A percentile compares a stretch with the other conserved stretches of the same genome.
Evolutionary conservation across 140 eudicot species (phyloP).

Genomic region (Flaveria floridana): DNA sequence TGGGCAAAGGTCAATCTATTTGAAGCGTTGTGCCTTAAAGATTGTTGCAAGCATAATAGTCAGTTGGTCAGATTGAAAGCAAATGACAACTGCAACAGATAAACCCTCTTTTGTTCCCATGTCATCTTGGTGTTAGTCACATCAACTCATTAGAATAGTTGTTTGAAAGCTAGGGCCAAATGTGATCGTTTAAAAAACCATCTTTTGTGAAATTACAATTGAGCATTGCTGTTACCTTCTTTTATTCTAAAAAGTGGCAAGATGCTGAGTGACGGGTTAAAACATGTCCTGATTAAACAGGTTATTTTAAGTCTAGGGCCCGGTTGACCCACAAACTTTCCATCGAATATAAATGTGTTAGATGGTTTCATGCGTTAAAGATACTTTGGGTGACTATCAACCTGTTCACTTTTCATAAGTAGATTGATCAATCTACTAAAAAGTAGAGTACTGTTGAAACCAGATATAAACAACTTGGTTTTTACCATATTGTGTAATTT

Average conservation of each 20-base stretch:
- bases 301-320: neutral
- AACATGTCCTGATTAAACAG: neutral
- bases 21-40: neutral
- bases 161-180: neutral
- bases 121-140: neutral
- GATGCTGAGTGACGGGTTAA: neutral
- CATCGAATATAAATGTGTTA: neutral
- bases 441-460: neutral
- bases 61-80: neutral
- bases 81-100: neutral
- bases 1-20: neutral
- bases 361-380: conserved; percentile 2
- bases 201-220: neutral
- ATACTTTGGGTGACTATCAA: neutral
- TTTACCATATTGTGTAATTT: neutral
- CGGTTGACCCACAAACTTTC: neutral
- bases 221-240: neutral
- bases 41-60: neutral
- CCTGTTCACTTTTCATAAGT: neutral
- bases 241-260: neutral
- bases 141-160: neutral
- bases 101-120: neutral
- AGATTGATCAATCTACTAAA: neutral
- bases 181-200: neutral
- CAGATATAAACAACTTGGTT: neutral